Conservation (phyloP, 768 basidiomycete genomes). For the Tylopilus vinaceipallidus region DNA sequence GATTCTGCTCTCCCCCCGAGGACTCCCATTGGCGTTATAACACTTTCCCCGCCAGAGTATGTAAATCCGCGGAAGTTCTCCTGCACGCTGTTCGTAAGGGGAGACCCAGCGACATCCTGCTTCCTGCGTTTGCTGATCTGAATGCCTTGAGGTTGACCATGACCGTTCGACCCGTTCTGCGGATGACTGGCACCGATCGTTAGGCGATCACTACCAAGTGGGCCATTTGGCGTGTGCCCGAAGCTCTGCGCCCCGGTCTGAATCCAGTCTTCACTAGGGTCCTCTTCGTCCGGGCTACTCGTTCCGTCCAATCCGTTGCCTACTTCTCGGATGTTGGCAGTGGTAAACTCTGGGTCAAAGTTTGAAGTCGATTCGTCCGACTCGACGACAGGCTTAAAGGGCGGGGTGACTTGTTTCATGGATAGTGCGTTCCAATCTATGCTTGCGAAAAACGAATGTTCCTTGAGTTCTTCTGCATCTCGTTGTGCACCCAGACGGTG, state of each 20-base stretch:
- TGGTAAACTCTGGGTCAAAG: conserved; percentile 98
- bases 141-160: conserved; percentile 36
- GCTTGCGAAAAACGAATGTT: conserved; percentile 87
- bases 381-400: conserved; percentile 97
- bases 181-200: conserved; percentile 9
- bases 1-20: conserved; percentile 29
- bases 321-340: conserved; percentile 79
- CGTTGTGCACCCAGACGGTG: conserved; percentile 90
- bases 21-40: conserved; percentile 45
- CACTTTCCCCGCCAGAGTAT: conserved; percentile 72
- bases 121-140: conserved; percentile 52
- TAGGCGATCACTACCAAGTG: conserved; percentile 60
- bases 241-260: conserved; percentile 32
- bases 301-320: conserved; percentile 53
- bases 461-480: conserved; percentile 92
- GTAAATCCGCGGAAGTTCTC: conserved; percentile 97
- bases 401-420: conserved; percentile 88
- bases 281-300: conserved; percentile 48
- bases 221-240: conserved; percentile 71
- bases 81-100: conserved; percentile 89
- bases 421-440: conserved; percentile 93
- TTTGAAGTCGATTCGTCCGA: conserved; percentile 98
- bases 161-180: conserved; percentile 20
- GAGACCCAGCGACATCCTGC: conserved; percentile 50
- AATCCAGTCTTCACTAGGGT: conserved; percentile 64